Evolutionary conservation across 2,329 filamentous ascomycete genomes (phyloP).

Genomic region (Balansia obtecta): DNA sequence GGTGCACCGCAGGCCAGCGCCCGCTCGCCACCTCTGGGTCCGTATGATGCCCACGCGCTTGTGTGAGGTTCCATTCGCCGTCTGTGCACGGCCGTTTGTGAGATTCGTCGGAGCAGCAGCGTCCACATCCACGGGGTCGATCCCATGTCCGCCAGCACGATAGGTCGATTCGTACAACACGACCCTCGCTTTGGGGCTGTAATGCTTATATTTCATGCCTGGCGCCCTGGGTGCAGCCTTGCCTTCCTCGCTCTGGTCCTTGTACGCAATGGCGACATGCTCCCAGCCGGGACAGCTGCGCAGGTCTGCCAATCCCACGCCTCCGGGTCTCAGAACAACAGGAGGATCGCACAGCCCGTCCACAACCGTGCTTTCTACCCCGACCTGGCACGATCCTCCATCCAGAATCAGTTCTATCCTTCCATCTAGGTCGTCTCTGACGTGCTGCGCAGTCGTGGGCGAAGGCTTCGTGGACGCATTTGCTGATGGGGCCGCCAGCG

Average conservation of each 20-base stretch:
- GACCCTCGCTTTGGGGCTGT: constrained; percentile 80
- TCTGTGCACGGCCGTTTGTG: constrained; percentile 6
- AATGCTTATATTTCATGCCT: constrained; percentile 99
- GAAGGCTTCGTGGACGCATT: constrained; percentile 91
- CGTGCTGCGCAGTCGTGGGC: constrained; percentile 82
- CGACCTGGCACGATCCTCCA: constrained; percentile 74
- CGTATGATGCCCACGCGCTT: constrained; percentile 40
- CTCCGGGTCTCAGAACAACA: constrained; percentile 72
- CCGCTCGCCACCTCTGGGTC: constrained; percentile 39
- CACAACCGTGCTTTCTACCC: constrained; percentile 93
- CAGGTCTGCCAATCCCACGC: constrained; percentile 72
- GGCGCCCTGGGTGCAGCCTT: constrained; percentile 64
- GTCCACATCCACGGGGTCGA: constrained; percentile 23
- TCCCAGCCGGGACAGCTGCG: constrained; percentile 70
- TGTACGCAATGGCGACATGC: constrained; percentile 62
- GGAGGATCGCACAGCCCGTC: constrained; percentile 78
- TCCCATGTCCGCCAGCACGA: constrained; percentile 21
- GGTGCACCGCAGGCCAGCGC: constrained; percentile 26
- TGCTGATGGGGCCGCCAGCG: constrained; percentile 82
- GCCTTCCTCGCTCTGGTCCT: constrained; percentile 57
- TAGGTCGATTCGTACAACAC: constrained; percentile 59
- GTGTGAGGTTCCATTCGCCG: constrained; percentile 12
- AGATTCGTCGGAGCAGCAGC: constrained; percentile 8
- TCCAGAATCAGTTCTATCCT: constrained; percentile 81
- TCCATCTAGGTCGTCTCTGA: constrained; percentile 70